A percentile compares a stretch with the other conserved stretches of the same genome.
Conservation (phyloP, 2,329 filamentous ascomycete genomes). For the Cladosporium sp. region DNA sequence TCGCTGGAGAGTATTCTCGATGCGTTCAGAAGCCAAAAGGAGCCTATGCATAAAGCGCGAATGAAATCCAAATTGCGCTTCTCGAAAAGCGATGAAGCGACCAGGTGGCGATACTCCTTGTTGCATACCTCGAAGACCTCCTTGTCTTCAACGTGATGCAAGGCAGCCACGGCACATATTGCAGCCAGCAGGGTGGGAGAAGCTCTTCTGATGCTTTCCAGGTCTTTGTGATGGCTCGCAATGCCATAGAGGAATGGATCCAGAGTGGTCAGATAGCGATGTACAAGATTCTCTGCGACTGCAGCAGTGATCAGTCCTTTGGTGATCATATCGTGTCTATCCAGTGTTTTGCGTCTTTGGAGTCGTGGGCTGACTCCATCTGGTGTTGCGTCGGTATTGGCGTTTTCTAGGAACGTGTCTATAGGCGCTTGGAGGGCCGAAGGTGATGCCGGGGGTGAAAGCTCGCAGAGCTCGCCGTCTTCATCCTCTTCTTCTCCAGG, state of each 20-base stretch:
- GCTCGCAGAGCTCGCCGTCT: constrained; percentile 19
- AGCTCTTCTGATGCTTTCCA: constrained; percentile 46
- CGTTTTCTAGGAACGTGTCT: constrained; percentile 23
- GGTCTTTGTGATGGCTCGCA: constrained; percentile 42
- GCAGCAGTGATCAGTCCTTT: constrained; percentile 43
- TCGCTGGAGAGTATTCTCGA: constrained; percentile 60
- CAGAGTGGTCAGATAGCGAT: constrained; percentile 40
- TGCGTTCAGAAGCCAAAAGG: constrained; percentile 60
- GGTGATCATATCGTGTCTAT: constrained; percentile 47
- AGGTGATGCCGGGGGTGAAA: constrained; percentile 28
- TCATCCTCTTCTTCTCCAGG: constrained; percentile 13
- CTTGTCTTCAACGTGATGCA: constrained; percentile 54
- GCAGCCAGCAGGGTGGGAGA: constrained; percentile 54
- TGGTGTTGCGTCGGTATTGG: constrained; percentile 31
- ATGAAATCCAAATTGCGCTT: constrained; percentile 55
- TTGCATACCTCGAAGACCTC: constrained; percentile 53
- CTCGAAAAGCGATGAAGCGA: constrained; percentile 55
- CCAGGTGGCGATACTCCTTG: constrained; percentile 53
- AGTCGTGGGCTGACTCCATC: constrained; percentile 26
- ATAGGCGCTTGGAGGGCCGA: constrained; percentile 32
- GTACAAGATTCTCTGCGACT: constrained; percentile 40
- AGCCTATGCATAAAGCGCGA: constrained; percentile 56
- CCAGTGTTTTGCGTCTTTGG: constrained; percentile 38
- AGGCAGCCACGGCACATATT: constrained; percentile 54
- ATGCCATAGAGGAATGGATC: constrained; percentile 48